Evolutionary conservation across 2,329 filamentous ascomycete species (phyloP), one percentile per base, ranked within the genome.

Genomic region (Reticulascus tulasneorum): DNA sequence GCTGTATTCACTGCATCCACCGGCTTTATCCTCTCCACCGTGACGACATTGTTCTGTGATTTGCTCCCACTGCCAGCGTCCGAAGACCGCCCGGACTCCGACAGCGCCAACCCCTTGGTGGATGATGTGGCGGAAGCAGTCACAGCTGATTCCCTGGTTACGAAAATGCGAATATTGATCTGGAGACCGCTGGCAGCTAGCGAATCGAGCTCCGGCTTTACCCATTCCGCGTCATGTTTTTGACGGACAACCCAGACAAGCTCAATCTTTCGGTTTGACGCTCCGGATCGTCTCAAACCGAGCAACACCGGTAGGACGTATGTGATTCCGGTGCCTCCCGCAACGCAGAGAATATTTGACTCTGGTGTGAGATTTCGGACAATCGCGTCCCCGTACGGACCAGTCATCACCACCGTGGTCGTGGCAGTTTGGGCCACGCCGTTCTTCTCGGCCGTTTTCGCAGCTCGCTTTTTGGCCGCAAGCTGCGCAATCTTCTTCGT

Each of bases 191-290:
- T 23, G 10, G 24, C 22, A 7, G 60, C 59, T 9, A 84, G 57
- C 7, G 64, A 45, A 3, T 68, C 61, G 9, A 85, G 58, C 52
- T 86, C 82, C 6, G 61, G 50, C 18, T 60, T 56, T 9, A 84
- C 61, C 79, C 82, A 86, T 15, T 66, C 60, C 12, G 76, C 54
- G 42, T 84, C 75, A 7, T 56, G 52, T 7, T 60, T 60, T 25
- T 72, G 69, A 11, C 79, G 67, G 23, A 85, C 64, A 2, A 75
- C 72, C 82, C 82, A 86, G 37, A 84, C 62, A n/a, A 86, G 70
- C 47, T 80, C 73, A 3, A 84, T 53, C 40, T 63, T 68, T 33
- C 69, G 60, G 35, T 67, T 58, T 18, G 56, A 45, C 28, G 54
- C 11, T 38, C 42, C 13, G 25, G 45, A 15, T 44, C 44, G 10